Percentiles rank a stretch among this genome's conserved stretches.
Evolutionary conservation across 257 asterid genomes (phyloP).

Genomic region (Ehretia macrophylla): DNA sequence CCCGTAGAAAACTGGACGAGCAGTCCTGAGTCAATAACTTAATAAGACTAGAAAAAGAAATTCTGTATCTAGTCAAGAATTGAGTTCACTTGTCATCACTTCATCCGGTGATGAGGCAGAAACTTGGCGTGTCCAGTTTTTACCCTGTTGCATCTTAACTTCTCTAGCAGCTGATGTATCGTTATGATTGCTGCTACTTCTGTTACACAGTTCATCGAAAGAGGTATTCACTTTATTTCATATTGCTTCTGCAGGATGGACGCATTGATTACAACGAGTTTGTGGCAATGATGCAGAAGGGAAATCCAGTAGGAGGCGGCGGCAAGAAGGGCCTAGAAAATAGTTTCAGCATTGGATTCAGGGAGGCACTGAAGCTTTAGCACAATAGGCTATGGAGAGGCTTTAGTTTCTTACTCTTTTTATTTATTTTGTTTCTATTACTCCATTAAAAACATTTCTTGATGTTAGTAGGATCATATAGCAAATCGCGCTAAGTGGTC

Average conservation of each 20-base stretch:
- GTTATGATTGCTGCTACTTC: background rate
- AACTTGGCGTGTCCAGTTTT: no score
- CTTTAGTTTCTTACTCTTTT: background rate
- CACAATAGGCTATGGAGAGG: conserved; percentile 9
- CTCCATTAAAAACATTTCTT: background rate
- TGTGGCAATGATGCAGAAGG: conserved; percentile 83
- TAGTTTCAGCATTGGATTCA: conserved; percentile 69
- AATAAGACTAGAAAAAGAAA: no score
- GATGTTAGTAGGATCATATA: conserved; percentile 2
- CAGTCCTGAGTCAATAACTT: no score
- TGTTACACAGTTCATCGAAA: background rate
- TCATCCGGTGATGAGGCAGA: background rate
- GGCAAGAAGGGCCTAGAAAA: conserved; percentile 56
- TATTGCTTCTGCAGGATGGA: background rate
- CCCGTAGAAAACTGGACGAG: no score
- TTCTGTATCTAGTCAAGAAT: no score
- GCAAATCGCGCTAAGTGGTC: background rate
- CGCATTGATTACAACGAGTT: conserved; percentile 69
- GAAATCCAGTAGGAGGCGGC: conserved; percentile 47
- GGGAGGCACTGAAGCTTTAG: conserved; percentile 54
- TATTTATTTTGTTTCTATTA: background rate
- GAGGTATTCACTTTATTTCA: background rate
- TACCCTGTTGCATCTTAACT: background rate
- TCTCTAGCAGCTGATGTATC: background rate
- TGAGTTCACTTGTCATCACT: no score